Base-by-base conservation (phyloP, 768 basidiomycete genomes). In the Pleurotus ostreatus region DNA sequence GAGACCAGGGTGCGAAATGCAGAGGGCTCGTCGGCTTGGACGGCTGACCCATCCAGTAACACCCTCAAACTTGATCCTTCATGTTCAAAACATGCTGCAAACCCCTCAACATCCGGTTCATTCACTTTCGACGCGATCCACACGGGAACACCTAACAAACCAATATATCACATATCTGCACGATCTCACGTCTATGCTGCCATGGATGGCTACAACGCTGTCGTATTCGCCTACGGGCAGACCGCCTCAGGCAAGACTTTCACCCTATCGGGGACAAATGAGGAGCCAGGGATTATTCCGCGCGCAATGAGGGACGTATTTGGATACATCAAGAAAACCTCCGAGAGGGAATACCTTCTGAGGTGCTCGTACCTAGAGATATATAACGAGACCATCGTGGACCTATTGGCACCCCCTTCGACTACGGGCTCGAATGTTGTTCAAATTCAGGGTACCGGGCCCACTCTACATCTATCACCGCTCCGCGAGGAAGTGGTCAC, bases 321-420 rank as follows among this genome's bases (percentile, higher is more conserved):
- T 70, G 78, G 80, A 0, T 86, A 82, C 67, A 96, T 96, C 68
- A 82, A 83, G 40, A 77, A 78, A 47, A 92, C 90, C 0, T 82
- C 90, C 0, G 75, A 81, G 26, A 81, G 95, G 40, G 93, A 96
- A 66, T 98, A 94, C 70, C 83, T 98, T n/a, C 80, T 99, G 6
- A 85, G 95, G 15, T 96, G 94, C 67, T 92, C 92, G 5, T 98
- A 98, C 68, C 84, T 99, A 49, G 97, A 98, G 66, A 94, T 99
- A 46, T 99, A 98, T 76, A 99, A 98, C 70, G 93, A 96, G 66
- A 79, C 81, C 0, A 87, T 95, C 47, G 81, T 90, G 61, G 93
- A 96, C 63, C 74, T 99, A 1, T 84, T 99, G 9, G 86, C 90
- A 0, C 87, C 90, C 0, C 83, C 86, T 4, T 65, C 72, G 26